Evolutionary conservation across 2,329 filamentous ascomycete genomes (phyloP), one percentile per base, ranked within the genome.

Genomic region (Neoarthrinium moseri): DNA sequence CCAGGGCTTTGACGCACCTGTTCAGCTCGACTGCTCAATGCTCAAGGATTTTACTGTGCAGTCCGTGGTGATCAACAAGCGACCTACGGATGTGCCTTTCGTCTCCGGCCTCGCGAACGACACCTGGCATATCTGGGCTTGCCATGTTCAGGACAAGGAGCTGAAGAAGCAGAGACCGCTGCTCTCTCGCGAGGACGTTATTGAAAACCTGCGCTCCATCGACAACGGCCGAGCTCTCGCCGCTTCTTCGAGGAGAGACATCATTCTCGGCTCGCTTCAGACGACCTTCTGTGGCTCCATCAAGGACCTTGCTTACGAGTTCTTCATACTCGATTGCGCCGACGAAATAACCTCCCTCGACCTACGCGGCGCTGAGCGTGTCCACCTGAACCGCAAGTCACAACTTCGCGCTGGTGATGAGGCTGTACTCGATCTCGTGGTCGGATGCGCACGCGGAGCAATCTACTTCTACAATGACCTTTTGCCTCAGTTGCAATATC

Each of bases 381-480:
- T 65, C 22, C 62, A 64, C 41, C 46, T 72, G 52, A 57, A 61
- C 48, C 29, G 61, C 52, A 57, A 61, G 51, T 47, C 49, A 52
- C 57, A 55, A 62, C 51, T 21, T 42, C 65, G 46, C 56, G 51
- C 30, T 29, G 59, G 53, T 11, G 52, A 55, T 49, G 56, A 51
- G 49, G 57, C 54, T 4, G 66, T 79, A 8, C 64, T 94, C n/a
- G 86, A 95, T 58, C 65, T 99, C 21, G 85, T 84, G 4, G 69
- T 95, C 44, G 94, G 94, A 43, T 84, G 89, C 51, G 78, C 81
- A 5, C 80, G 83, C 41, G 94, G 94, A 53, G 78, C 81, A 20
- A 87, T 97, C 34, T 81, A 89, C 58, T 69, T 91, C n/a, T 96
- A 95, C 64, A 81, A 86, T 50, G 87, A 95, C 65, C 70, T 91